Evolutionary conservation across 768 basidiomycete genomes (phyloP), one percentile per base, ranked within the genome.

Genomic region (Mycena metata): DNA sequence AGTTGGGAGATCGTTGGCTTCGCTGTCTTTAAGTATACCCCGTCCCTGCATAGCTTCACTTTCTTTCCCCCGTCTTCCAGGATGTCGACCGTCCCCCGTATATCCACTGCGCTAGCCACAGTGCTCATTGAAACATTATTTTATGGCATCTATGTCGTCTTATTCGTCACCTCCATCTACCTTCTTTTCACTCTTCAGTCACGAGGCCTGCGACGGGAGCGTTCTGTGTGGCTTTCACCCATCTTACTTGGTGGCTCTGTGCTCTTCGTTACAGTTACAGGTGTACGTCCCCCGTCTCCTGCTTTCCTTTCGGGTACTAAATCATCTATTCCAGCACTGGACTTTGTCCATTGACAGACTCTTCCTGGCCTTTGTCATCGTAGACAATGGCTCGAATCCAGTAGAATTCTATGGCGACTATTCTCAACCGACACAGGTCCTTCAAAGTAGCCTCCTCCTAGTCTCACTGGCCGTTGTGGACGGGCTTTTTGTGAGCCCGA

Each of bases 11-110:
- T 30, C 3, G 30, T 3, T 6, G 6, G 6, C 30, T 30, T 30
- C 30, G 30, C 30, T 6, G 30, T 30, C 30, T 30, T 3, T 30
- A 30, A 30, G 30, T 3, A 30, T 3, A 30, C 30, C 30, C 30
- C 30, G 30, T 30, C 30, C 30, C 30, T 30, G 30, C 30, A 30
- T 30, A 30, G 6, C 30, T 3, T 6, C 30, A 39, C 30, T 35
- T 35, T 33, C 26, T 5, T 10, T 35, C 17, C 30, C 45, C 24
- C 30, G 30, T 26, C 57, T 21, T 47, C 30, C 54, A 62, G 60
- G 66, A 67, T 67, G 66, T 67, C 58, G 66, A 67, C 52, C 60
- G 41, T 67, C 66, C 66, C 66, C n/a, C 66, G 66, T 11, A 51
- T 50, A 9, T 36, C 66, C 11, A 13, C 66, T 12, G 66, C 66